phyloP scores from a whole-genome alignment of 257 asterid species.

The Rauvolfia tetraphylla region DNA sequence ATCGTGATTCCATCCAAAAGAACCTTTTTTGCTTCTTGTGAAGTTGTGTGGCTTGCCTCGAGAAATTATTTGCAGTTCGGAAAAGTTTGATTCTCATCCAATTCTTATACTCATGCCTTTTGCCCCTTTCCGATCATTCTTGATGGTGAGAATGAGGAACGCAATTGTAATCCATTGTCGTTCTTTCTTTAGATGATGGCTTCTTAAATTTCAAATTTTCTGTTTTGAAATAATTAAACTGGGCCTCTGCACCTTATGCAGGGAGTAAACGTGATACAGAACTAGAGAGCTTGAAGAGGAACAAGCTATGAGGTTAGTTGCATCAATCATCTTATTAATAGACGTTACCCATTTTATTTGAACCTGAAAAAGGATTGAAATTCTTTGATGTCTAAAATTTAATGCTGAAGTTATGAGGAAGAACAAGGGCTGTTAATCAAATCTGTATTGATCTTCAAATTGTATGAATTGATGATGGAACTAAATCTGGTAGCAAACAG shows the following conservation, averaged over 20 bases:
- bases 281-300: slow-evolving; percentile 91
- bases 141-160: not conserved
- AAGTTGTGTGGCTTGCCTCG: too few relatives aligned
- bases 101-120: slow-evolving; percentile 20
- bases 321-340: slow-evolving; percentile 9
- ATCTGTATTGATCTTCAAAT: not conserved
- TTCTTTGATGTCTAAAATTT: not conserved
- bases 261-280: slow-evolving; percentile 93
- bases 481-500: not conserved
- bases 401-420: not conserved
- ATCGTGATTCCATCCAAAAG: too few relatives aligned
- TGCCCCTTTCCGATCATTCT: not conserved
- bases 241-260: slow-evolving; percentile 30
- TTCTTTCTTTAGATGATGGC: not conserved
- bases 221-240: not conserved
- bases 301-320: slow-evolving; percentile 76
- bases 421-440: not conserved
- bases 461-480: not conserved
- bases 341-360: too few relatives aligned
- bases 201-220: too few relatives aligned
- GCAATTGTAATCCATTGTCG: not conserved
- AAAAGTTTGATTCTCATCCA: too few relatives aligned
- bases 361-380: too few relatives aligned
- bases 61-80: too few relatives aligned
- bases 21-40: too few relatives aligned